Base-by-base conservation (phyloP, 345 rosid genomes). In the Lagerstroemia speciosa region DNA sequence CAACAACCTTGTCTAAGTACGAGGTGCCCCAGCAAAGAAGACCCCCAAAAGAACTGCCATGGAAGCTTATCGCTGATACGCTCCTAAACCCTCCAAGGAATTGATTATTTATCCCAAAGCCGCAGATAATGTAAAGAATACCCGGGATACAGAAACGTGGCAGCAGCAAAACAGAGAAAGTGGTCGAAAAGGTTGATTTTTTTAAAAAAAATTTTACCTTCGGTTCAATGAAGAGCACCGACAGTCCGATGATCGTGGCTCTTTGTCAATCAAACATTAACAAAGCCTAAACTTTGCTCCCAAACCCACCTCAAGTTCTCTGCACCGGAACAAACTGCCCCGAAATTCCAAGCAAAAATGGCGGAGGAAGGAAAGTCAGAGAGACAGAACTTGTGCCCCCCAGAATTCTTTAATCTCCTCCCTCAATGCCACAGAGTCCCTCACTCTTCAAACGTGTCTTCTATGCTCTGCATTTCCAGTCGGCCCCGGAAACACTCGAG, bases 351-450 rank as follows among this genome's bases (percentile, higher is more conserved):
- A 73, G 76, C 46, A 80, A 69, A 66, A 81, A 76, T 82, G 85
- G 83, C 85, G 88, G 88, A 67, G 40, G 63, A 81, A 84, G 85
- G 73, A 78, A 84, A 84, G 83, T 41, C 16, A 41, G 11, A 41
- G 16, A 41, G 46, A 41, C 16, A 41, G 46, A 36, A 16, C 46
- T 41, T 4, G 46, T 2, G 46, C 46, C 46, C 9, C 46, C 46
- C 46, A 41, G 15, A 41, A 41, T 9, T 41, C 46, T 41, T 41
- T 41, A 41, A 41, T 41, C 46, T 41, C 16, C 46, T 36, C 8
- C 15, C 46, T 41, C 46, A 41, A 41, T 41, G 12, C 46, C 46
- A 41, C 46, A 5, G 14, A 41, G 46, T 41, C 16, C 9, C 46
- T 41, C 16, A 41, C 46, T 41, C 46, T 41, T 41, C 46, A 7